A percentile compares a stretch with the other conserved stretches of the same genome.
Evolutionary conservation across 805 yeast species (phyloP).

Genomic region (Naumovozyma dairenensis): DNA sequence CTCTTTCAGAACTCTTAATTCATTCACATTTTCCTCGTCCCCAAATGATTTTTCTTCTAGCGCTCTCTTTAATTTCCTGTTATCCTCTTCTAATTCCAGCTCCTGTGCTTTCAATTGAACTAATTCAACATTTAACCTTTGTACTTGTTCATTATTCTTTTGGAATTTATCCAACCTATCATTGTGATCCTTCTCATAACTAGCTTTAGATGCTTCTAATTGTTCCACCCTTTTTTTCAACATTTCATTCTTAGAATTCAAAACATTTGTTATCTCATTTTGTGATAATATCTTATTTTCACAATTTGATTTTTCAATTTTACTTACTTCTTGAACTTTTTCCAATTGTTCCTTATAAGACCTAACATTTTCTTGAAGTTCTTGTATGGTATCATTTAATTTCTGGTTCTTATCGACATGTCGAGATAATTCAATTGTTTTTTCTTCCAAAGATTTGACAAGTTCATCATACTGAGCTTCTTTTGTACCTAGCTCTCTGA

Average conservation of each 20-base stretch:
- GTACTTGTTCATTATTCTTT: slow-evolving; percentile 22
- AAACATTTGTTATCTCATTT: slow-evolving; percentile 25
- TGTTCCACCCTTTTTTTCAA: slow-evolving; percentile 14
- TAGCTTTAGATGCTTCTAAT: slow-evolving; percentile 13
- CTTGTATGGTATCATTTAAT: slow-evolving; percentile 7
- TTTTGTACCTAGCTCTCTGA: slow-evolving; percentile 17
- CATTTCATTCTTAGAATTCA: slow-evolving; percentile 23
- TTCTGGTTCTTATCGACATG: slow-evolving; percentile 6
- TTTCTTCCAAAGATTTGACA: slow-evolving; percentile 3
- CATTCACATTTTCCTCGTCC: slow-evolving; percentile 14
- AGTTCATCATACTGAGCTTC: slow-evolving; percentile 21
- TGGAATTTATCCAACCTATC: slow-evolving; percentile 13
- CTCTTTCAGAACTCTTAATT: slow-evolving; percentile 13
- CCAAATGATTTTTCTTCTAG: slow-evolving; percentile 12
- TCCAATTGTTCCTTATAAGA: slow-evolving; percentile 5
- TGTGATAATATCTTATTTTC: slow-evolving; percentile 32
- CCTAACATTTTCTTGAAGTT: slow-evolving; percentile 5
- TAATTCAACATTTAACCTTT: slow-evolving; percentile 24
- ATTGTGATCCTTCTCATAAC: slow-evolving; percentile 12
- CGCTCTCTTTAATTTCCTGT: slow-evolving; percentile 15
- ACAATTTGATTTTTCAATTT: slow-evolving; percentile 18
- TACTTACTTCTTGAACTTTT: slow-evolving; percentile 12
- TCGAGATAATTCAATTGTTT: slow-evolving; percentile 7
- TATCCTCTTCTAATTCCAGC: slow-evolving; percentile 21
- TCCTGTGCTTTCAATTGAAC: slow-evolving; percentile 24